Base-by-base conservation (phyloP, 1,139 yeast species). In the Yamadazyma jaroonii region DNA sequence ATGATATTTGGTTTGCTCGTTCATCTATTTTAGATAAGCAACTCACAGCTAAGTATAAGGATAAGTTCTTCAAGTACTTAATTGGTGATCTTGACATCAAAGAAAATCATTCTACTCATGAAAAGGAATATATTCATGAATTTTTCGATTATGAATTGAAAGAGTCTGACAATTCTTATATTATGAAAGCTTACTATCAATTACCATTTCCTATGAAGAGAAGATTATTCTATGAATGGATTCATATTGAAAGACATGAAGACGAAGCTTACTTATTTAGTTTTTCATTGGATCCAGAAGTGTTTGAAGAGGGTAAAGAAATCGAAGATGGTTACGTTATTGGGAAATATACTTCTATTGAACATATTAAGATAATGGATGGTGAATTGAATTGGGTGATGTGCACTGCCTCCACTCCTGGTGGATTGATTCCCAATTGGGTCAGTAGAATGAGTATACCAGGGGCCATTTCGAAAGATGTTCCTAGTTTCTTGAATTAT, bases 371-470 rank as follows among this genome's bases (percentile, higher is more conserved):
- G 29, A 62, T 57, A 42, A 62, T 72, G 31, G 55, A 57, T 12
- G 67, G 57, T 9, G 60, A 64, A 12, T 64, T 80, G 13, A 64
- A 65, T 29, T 84, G 94, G 94, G 52, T 62, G 6, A 80, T 83
- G 87, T 75, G 79, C 12, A 76, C 79, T 10, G 64, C 77, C 33
- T 77, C 86, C 38, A 80, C 75, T 40, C 82, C 89, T 1, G 79
- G 83, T 20, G 94, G 94, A 0, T 62, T 56, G 39, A 68, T 84
- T 3, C 92, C 92, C 1, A 61, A 72, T 31, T 81, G 82, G 78
- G 40, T 84, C 15, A 83, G 81, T 40, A 74, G 77, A 44, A 54
- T 70, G 39, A 64, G 77, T 32, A 71, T 83, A 38, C 73, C 79
- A 2, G 66, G 69, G 13, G 81, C 79, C 9, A 75, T 84, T 26